A percentile compares a stretch with the other conserved stretches of the same genome.
These are phyloP conservation scores for Phytophthora colocasiae DNA, from an alignment of 352 stramenopile species.

Conservation along the genomic window DNA sequence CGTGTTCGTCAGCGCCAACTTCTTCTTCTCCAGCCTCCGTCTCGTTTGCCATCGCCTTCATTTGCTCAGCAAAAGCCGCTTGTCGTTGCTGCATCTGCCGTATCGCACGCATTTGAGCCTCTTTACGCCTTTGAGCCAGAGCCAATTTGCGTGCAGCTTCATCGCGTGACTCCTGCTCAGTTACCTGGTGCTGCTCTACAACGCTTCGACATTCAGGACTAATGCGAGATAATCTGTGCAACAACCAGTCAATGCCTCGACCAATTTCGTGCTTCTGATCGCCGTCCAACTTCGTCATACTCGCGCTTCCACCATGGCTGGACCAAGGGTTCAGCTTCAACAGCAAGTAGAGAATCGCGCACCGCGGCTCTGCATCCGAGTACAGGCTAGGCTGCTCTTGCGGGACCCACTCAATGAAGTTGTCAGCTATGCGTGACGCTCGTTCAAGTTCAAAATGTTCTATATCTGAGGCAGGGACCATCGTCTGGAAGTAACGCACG, in stretches of 20 bases:
- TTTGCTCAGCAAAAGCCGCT: conserved; percentile 81
- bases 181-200: conserved; percentile 68
- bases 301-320: conserved; percentile 52
- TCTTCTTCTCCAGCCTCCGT: conserved; percentile 60
- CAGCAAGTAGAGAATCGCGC: conserved; percentile 62
- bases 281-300: conserved; percentile 71
- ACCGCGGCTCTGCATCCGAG: conserved; percentile 38
- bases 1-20: conserved; percentile 21
- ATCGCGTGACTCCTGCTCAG: conserved; percentile 64
- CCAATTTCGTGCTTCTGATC: conserved; percentile 89
- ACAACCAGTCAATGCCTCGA: conserved; percentile 77
- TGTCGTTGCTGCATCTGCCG: conserved; percentile 84
- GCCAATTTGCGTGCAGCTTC: conserved; percentile 74
- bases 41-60: conserved; percentile 66
- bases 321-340: conserved; percentile 82
- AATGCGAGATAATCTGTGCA: conserved; percentile 70
- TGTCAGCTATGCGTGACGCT: conserved; percentile 51
- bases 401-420: conserved; percentile 67
- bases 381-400: conserved; percentile 50
- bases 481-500: conserved; percentile 67
- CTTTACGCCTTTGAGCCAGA: conserved; percentile 65
- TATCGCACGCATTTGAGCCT: conserved; percentile 81
- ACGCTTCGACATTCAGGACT: conserved; percentile 49
- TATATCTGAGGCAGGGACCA: conserved; percentile 46
- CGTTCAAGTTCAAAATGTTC: conserved; percentile 55